Evolutionary conservation across 371 early-diverging fungal genomes (phyloP), one percentile per base, ranked within the genome.

Genomic region (Mucor lusitanicus): DNA sequence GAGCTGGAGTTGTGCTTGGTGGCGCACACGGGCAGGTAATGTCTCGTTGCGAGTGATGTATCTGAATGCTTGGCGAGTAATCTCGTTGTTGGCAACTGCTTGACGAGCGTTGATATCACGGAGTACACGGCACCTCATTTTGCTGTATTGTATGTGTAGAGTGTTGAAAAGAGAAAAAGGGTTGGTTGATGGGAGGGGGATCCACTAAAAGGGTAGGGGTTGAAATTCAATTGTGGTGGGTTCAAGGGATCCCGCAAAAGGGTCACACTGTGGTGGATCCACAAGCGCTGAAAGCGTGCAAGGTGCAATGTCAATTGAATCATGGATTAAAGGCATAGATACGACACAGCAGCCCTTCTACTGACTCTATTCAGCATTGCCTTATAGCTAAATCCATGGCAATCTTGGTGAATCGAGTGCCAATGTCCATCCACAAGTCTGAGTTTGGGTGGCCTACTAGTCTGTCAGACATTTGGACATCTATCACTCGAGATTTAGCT

Each of bases 41-140:
- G 88, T 80, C 61, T 94, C 90, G 76, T 94, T 94, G 68, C 91
- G 88, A 44, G 91, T 89, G 69, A 94, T 82, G 76, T 88, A 94
- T 44, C 92, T 89, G 74, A 88, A 92, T 11, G 92, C 89, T 69
- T 91, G 90, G 55, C 94, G 90, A 70, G 88, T 80, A 54, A 92
- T 73, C 76, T 94, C 95, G 70, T 85, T 83, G 56, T 84, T 76
- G 59, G 89, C 89, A 21, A 92, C 89, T 23, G 88, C 75, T 65
- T 86, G 82, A 62, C 95, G 90, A 57, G 88, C 88, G 67, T 85
- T 86, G 63, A 92, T 88, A 75, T 93, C 92, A 68, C 93, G 87
- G 63, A 92, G 85, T 61, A 92, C 73, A 67, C 92, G 85, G 69
- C 76, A 75, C 63, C 84, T 77, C 84, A 84, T 84, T n/a, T n/a